Evolutionary conservation across 164 flowering plant genomes (phyloP).

Genomic region (Sedum album): DNA sequence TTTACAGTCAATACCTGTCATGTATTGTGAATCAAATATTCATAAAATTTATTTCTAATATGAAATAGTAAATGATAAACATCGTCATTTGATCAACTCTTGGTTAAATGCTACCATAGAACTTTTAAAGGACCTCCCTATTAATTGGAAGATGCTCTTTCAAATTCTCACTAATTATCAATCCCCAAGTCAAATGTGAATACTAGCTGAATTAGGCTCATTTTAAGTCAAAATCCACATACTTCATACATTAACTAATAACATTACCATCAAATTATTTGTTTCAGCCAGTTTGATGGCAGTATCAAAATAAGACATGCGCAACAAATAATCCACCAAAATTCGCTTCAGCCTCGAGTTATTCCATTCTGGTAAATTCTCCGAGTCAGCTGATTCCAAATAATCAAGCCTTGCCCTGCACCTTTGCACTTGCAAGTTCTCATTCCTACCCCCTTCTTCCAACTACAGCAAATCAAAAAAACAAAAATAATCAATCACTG

Average conservation of each 20-base stretch:
- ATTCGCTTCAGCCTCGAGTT: constrained; percentile 58
- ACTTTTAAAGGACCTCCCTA: too few relatives aligned
- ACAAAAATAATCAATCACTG: not conserved
- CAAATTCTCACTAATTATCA: too few relatives aligned
- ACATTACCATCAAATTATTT: constrained; percentile 56
- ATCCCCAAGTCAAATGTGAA: not conserved
- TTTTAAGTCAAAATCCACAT: too few relatives aligned
- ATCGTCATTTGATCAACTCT: not conserved
- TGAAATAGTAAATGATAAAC: not conserved
- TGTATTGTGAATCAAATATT: not conserved
- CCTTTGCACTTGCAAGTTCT: constrained; percentile 77
- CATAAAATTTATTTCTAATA: too few relatives aligned
- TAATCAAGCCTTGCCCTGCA: constrained; percentile 78
- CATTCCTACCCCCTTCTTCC: constrained; percentile 68
- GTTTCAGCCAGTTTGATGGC: constrained; percentile 68
- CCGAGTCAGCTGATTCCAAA: constrained; percentile 61
- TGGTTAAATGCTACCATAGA: too few relatives aligned
- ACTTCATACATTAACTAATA: too few relatives aligned
- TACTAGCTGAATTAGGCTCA: too few relatives aligned
- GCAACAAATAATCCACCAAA: constrained; percentile 93
- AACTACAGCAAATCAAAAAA: constrained; percentile 25
- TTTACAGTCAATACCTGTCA: not conserved
- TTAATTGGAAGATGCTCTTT: too few relatives aligned
- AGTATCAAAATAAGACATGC: constrained; percentile 77
- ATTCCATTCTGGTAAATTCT: constrained; percentile 63